Base-by-base conservation (phyloP, 1,284 basidiomycete genomes). In the Coniferiporia sulphurascens region DNA sequence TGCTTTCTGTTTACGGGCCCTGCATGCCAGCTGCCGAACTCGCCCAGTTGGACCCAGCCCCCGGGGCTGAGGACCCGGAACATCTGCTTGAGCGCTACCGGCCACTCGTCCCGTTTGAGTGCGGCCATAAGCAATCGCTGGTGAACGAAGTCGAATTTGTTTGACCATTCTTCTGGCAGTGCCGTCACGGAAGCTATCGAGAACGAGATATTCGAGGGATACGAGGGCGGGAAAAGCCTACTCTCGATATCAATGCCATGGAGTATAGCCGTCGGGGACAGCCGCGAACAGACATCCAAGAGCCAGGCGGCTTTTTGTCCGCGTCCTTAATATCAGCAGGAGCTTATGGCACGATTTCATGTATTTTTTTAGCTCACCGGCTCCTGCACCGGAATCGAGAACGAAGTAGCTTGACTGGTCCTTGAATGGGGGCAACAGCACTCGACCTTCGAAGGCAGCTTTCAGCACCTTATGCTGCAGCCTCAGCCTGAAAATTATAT, bases 41-140 rank as follows among this genome's bases (percentile, higher is more conserved):
- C 66, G 43, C 65, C 54, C 44, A 68, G 56, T 56, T 64, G 65
- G 34, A 65, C 56, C 54, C 62, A 65, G n/a, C 65, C 67, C 2
- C 67, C 66, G 1, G 67, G 66, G 10, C 62, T 61, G 13, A 63
- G 51, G 41, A 66, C 62, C 13, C 67, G 63, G 48, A 62, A 62
- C 9, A 66, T 58, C 52, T 65, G 62, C 8, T 52, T 19, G 10
- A 66, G 49, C 12, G 61, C 63, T 4, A 48, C 17, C 13, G 52
- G 56, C 67, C 65, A 67, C 19, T 67, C 63, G 12, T 60, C 34
- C 3, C 35, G 19, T 9, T 59, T 60, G 17, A 68, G 62, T 12
- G 64, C 66, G n/a, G 51, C 55, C 3, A 61, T 48, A 27, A 68
- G 56, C 15, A 67, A 60, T 15, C 65, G 63, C 54, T 66, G 66